Percentiles rank a stretch among this genome's conserved stretches.
Conservation (phyloP, 306 rosid genomes). For the Lathyrus sativus region DNA sequence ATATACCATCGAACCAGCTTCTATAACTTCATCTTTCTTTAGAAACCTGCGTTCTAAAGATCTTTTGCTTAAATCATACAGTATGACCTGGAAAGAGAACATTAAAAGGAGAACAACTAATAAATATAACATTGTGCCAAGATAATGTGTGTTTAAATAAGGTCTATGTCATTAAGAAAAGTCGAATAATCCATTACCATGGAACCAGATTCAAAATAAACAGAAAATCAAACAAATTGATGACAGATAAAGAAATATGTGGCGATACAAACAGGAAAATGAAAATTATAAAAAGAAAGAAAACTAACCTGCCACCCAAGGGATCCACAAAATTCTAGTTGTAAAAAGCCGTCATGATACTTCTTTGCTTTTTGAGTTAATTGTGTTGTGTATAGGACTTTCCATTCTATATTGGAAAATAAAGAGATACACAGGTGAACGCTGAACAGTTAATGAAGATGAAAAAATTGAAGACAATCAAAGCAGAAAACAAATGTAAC, state of each 20-base stretch:
- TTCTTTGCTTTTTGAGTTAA: conserved; percentile 66
- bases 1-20: conserved; percentile 51
- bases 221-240: conserved; percentile 29
- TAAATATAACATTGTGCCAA: conserved; percentile 11
- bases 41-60: conserved; percentile 62
- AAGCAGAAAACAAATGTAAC: conserved; percentile 28
- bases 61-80: conserved; percentile 61
- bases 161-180: conserved; percentile 1
- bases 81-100: conserved; percentile 53
- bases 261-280: conserved; percentile 11
- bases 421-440: conserved; percentile 27
- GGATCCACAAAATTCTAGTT: conserved; percentile 53
- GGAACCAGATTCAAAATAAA: conserved; percentile 27
- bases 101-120: conserved; percentile 18
- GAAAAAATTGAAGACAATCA: conserved; percentile 21
- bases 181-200: conserved; percentile 9
- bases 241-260: conserved; percentile 7
- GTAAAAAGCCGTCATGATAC: conserved; percentile 74
- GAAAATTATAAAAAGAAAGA: conserved; percentile 28
- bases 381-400: conserved; percentile 66
- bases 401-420: conserved; percentile 60
- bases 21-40: conserved; percentile 61
- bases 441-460: conserved; percentile 30
- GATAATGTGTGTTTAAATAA: not conserved
- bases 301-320: conserved; percentile 63